Conservation (phyloP, 2,329 filamentous ascomycete genomes). For the Cercospora zeina region DNA sequence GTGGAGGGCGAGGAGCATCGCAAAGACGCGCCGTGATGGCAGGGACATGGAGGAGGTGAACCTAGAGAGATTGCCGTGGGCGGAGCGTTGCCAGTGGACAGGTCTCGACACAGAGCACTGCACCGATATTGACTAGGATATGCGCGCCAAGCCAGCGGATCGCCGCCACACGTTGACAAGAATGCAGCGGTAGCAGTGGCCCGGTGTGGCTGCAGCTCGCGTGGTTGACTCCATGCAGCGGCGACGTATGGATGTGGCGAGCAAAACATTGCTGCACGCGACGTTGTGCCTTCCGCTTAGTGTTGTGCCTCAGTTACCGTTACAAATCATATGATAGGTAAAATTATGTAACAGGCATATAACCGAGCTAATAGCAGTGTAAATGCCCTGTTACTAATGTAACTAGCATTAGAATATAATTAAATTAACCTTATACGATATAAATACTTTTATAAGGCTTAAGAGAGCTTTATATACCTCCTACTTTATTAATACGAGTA, state of each 20-base stretch:
- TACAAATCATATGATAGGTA: too few species aligned
- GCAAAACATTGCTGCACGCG: neutral
- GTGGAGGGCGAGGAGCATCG: conserved; percentile 8
- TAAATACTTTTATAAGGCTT: too few species aligned
- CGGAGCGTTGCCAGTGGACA: conserved; percentile 1
- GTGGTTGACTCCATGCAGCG: conserved; percentile 3
- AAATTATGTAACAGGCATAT: too few species aligned
- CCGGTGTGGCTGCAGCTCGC: conserved; percentile 13
- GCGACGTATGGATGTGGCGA: neutral
- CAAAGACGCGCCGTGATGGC: conserved; percentile 13
- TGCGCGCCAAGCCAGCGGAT: conserved; percentile 5
- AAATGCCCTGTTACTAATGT: too few species aligned
- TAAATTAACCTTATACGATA: too few species aligned
- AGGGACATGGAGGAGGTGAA: conserved; percentile 18
- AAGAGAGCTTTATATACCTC: too few species aligned
- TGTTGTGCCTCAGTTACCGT: too few species aligned
- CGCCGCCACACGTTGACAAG: conserved; percentile 2
- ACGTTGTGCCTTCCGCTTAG: too few species aligned
- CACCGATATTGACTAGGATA: conserved; percentile 12
- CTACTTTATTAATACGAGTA: too few species aligned
- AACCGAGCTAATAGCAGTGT: too few species aligned
- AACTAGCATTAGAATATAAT: too few species aligned
- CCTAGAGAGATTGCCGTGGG: conserved; percentile 21
- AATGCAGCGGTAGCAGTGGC: neutral
- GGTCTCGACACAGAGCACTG: conserved; percentile 14